Evolutionary conservation across 1,139 yeast genomes (phyloP).

Genomic region (Geotrichum macrosporum): DNA sequence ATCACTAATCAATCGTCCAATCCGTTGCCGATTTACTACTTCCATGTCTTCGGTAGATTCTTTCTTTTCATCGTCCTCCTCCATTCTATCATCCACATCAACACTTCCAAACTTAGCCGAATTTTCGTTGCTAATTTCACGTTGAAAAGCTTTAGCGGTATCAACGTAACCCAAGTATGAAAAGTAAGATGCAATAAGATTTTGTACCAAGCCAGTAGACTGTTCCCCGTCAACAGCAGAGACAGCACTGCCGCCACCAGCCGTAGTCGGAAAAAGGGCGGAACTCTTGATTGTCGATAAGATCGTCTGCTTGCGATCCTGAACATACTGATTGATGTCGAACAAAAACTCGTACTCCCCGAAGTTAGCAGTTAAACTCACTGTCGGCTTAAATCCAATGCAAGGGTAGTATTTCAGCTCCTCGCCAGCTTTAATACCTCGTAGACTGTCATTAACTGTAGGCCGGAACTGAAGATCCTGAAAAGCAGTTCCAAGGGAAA

Average conservation of each 20-base stretch:
- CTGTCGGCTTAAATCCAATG: constrained; percentile 47
- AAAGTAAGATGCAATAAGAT: constrained; percentile 63
- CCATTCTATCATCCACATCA: constrained; percentile 15
- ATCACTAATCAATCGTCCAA: constrained; percentile 45
- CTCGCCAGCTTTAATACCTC: constrained; percentile 20
- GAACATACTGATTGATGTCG: constrained; percentile 65
- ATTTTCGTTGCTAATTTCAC: constrained; percentile 31
- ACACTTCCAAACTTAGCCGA: too few species aligned
- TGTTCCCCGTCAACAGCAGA: constrained; percentile 26
- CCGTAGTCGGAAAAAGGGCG: constrained; percentile 6
- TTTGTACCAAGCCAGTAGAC: constrained; percentile 46
- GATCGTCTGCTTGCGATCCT: constrained; percentile 40
- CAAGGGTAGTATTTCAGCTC: constrained; percentile 44
- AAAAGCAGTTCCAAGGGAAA: constrained; percentile 53
- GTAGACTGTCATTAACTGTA: not conserved
- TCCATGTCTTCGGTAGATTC: constrained; percentile 20
- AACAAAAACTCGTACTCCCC: constrained; percentile 64
- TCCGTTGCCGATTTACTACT: constrained; percentile 47
- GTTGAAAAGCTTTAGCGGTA: constrained; percentile 58
- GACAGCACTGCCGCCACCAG: not conserved
- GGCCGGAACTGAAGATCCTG: constrained; percentile 34
- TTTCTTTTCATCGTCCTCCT: constrained; percentile 8
- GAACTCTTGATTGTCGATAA: constrained; percentile 22
- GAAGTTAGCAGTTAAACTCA: constrained; percentile 60
- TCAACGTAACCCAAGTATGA: constrained; percentile 69